phyloP scores from a whole-genome alignment of 305 asterid species.

The Fraxinus xanthoxyloides region DNA sequence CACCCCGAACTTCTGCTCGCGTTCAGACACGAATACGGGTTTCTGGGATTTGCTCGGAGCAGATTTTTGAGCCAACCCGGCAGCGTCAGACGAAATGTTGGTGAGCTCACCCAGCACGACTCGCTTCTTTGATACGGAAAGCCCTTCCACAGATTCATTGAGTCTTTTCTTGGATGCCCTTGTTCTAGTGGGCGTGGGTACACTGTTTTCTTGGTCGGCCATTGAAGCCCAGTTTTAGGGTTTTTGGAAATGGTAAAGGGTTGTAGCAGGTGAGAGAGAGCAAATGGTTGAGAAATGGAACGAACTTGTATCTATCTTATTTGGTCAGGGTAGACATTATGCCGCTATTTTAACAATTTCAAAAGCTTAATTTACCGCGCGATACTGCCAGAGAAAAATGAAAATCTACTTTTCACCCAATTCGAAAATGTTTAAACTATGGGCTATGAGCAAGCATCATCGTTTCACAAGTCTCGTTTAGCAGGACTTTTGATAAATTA shows the following conservation, averaged over 20 bases:
- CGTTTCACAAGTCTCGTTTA: no score
- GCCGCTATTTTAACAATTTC: constrained; percentile 42
- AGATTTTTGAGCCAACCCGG: constrained; percentile 17
- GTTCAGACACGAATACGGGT: constrained; percentile 9
- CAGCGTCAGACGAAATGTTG: constrained; percentile 27
- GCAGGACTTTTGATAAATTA: no score
- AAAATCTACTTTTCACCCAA: neutral
- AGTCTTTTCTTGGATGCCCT: constrained; percentile 43
- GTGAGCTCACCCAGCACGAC: constrained; percentile 63
- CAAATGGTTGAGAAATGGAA: neutral
- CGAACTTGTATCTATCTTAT: neutral
- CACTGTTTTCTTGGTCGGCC: constrained; percentile 37
- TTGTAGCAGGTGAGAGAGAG: constrained; percentile 5
- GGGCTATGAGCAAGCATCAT: no score
- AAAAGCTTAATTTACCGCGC: constrained; percentile 14
- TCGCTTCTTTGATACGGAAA: constrained; percentile 42
- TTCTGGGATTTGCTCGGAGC: constrained; percentile 24
- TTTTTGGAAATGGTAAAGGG: constrained; percentile 5
- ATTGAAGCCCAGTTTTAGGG: constrained; percentile 24
- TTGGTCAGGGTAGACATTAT: constrained; percentile 1
- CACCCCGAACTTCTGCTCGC: neutral
- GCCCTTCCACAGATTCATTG: constrained; percentile 23
- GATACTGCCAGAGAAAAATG: neutral
- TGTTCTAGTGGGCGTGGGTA: neutral
- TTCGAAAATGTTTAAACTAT: neutral